Percentiles rank a stretch among this genome's conserved stretches.
These are phyloP conservation scores for Phytomonas sp. DNA, from an alignment of 208 protist species.

Conservation along the genomic window DNA sequence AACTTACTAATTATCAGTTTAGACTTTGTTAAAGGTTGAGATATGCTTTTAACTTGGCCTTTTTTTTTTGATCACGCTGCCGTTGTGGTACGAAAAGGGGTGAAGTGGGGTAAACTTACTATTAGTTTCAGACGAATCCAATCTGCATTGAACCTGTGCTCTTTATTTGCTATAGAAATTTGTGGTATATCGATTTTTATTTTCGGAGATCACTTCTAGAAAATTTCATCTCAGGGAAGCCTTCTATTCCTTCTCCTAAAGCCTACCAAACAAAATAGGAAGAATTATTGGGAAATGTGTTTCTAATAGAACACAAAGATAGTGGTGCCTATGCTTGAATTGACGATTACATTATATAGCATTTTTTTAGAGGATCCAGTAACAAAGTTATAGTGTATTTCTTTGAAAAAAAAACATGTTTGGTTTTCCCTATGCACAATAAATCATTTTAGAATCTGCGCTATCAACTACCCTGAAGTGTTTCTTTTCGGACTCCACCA, in stretches of 20 bases:
- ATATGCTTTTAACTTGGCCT: not conserved
- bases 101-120: not conserved
- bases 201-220: not conserved
- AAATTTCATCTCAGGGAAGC: not conserved
- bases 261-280: not conserved
- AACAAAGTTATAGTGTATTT: slow-evolving; percentile 1
- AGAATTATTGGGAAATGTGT: not conserved
- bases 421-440: slow-evolving; percentile 7
- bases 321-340: not conserved
- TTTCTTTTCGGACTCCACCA: slow-evolving; percentile 37
- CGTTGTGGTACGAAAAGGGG: not conserved
- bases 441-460: slow-evolving; percentile 41
- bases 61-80: not conserved
- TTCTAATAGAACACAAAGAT: not conserved
- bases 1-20: no score
- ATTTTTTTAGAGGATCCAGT: not conserved
- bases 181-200: not conserved
- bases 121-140: not conserved
- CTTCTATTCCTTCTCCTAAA: not conserved
- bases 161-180: not conserved
- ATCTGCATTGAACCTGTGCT: not conserved
- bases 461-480: slow-evolving; percentile 50
- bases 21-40: not conserved
- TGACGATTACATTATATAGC: not conserved
- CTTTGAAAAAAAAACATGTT: slow-evolving; percentile 5